Evolutionary conservation across 345 rosid genomes (phyloP), one percentile per base, ranked within the genome.

Genomic region (Limnanthes douglasii): DNA sequence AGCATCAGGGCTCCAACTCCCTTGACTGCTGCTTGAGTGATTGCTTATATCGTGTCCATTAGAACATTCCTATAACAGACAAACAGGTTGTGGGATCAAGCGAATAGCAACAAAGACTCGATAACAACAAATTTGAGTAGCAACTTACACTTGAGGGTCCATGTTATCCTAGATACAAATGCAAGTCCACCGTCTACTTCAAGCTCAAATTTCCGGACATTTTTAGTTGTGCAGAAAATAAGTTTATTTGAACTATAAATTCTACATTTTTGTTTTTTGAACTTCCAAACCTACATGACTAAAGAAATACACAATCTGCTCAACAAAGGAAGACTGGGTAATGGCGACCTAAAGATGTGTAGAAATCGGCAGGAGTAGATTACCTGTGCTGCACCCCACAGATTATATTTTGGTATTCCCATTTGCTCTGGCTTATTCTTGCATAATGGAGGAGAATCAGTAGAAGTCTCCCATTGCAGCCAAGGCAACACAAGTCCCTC

Each of bases 401-500:
- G 20, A 10, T 26, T 15, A 15, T 43, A 11, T 54, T 51, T 63
- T 28, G 83, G 26, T 10, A 50, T 56, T 45, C 57, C 33, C 0
- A 48, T 48, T 2, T 46, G 49, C 38, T 46, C 67, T 6, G 52
- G 21, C 37, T 45, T 57, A 20, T 57, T 56, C 16, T 55, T 66
- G 47, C 65, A 51, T 27, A 50, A 24, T 14, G 69, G 45, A 57
- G 62, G 74, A 47, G 58, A 37, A 30, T 80, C 82, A n/a, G 65
- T 66, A 41, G 75, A 63, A 47, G 92, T 68, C 43, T 90, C 98
- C 98, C 95, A 90, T 41, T 75, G 68, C 56, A 90, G 60, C 95
- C 98, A 90, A 15, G 98, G 98, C 38, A 90, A 59, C 19, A 58
- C 68, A 33, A 84, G 76, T 18, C 98, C 98, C 6, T 90, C 98